Percentiles rank a stretch among this genome's conserved stretches.
Evolutionary conservation across 2,329 filamentous ascomycete species (phyloP).

Genomic region (Ophiocordyceps sinensis): DNA sequence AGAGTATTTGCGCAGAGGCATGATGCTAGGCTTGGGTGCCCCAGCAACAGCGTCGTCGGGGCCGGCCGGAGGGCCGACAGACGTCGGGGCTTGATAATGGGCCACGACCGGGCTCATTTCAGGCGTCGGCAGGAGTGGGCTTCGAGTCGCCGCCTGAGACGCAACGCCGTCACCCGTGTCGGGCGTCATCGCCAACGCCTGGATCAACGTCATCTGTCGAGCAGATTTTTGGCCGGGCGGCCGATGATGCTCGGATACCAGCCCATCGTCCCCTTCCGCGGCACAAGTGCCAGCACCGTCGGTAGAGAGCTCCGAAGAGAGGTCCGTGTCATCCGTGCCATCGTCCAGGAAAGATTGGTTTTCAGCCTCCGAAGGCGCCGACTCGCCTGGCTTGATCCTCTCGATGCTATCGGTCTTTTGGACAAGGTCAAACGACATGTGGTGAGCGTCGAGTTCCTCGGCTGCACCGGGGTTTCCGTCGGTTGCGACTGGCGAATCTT

Average conservation of each 20-base stretch:
- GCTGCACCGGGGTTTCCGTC: constrained; percentile 4
- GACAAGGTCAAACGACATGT: constrained; percentile 39
- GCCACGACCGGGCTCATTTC: constrained; percentile 31
- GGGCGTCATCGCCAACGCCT: constrained; percentile 21
- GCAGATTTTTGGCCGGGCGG: constrained; percentile 21
- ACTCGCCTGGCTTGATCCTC: constrained; percentile 22
- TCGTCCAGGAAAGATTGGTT: constrained; percentile 35
- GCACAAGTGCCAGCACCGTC: constrained; percentile 33
- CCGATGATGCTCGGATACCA: constrained; percentile 4
- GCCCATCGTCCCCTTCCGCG: constrained; percentile 17
- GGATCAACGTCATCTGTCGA: constrained; percentile 31
- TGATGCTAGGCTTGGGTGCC: constrained; percentile 15
- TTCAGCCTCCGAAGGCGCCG: constrained; percentile 13
- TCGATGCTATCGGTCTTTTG: constrained; percentile 38
- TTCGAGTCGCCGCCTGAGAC: constrained; percentile 2
- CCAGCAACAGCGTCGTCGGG: constrained; percentile 22
- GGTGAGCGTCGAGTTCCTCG: constrained; percentile 12
- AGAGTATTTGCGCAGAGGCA: constrained; percentile 24
- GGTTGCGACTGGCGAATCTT: constrained; percentile 11
- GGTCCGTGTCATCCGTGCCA: constrained; percentile 37
- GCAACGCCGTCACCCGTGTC: background rate
- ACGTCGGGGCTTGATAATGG: constrained; percentile 13
- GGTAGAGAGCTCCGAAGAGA: constrained; percentile 48
- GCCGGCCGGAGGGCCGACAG: constrained; percentile 10
- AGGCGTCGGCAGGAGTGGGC: constrained; percentile 25